Conservation (phyloP, 495 filamentous ascomycete species). For the Hyphodiscus hymeniophilus region DNA sequence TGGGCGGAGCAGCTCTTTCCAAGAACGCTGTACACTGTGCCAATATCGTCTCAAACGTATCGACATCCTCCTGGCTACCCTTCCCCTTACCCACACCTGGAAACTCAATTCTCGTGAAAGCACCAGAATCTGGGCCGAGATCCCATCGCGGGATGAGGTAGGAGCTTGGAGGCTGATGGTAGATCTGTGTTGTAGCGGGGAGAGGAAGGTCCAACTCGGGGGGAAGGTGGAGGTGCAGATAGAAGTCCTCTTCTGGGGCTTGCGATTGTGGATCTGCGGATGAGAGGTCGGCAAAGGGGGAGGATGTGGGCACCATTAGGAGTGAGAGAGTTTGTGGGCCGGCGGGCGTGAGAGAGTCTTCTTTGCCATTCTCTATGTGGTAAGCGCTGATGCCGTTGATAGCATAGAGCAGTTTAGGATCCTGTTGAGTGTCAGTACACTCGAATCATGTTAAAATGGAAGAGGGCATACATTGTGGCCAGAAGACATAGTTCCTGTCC, state of each 20-base stretch:
- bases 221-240: constrained; percentile 84
- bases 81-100: constrained; percentile 59
- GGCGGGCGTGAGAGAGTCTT: constrained; percentile 71
- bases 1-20: constrained; percentile 61
- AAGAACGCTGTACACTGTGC: constrained; percentile 93
- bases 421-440: constrained; percentile 23
- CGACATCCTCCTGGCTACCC: constrained; percentile 81
- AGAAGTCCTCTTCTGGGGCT: constrained; percentile 81
- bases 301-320: constrained; percentile 85
- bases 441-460: neutral
- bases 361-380: constrained; percentile 80
- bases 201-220: constrained; percentile 89
- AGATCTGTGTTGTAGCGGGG: constrained; percentile 90
- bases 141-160: constrained; percentile 95
- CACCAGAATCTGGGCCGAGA: constrained; percentile 73
- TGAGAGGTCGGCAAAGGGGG: constrained; percentile 55
- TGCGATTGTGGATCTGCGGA: constrained; percentile 45
- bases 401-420: constrained; percentile 76
- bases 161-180: constrained; percentile 79
- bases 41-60: constrained; percentile 94
- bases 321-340: constrained; percentile 84
- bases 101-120: constrained; percentile 87
- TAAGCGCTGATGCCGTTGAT: constrained; percentile 78
- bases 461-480: constrained; percentile 39
- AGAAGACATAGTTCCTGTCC: constrained; percentile 32